A percentile compares a stretch with the other conserved stretches of the same genome.
phyloP scores from a whole-genome alignment of 768 basidiomycete genomes.

The Ephemerocybe angulata region DNA sequence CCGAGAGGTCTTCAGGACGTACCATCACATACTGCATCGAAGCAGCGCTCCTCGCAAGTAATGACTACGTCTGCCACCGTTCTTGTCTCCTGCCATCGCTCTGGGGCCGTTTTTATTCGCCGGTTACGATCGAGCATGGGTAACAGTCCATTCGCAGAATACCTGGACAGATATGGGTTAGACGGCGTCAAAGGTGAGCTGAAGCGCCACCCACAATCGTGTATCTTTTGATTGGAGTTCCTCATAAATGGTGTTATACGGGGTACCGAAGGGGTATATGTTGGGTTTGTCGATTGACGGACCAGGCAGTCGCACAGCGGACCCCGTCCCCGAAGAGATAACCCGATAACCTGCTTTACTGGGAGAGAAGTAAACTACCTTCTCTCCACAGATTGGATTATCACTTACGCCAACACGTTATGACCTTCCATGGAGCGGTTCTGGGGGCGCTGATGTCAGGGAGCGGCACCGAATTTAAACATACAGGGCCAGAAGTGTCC shows the following conservation, averaged over 20 bases:
- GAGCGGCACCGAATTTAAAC: constrained; percentile 1
- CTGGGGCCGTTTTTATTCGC: constrained; percentile 86
- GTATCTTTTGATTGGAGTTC: constrained; percentile 82
- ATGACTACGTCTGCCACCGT: constrained; percentile 94
- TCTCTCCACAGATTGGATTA: neutral
- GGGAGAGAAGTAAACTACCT: constrained; percentile 9
- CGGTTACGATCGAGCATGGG: constrained; percentile 97
- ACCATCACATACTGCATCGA: constrained; percentile 99
- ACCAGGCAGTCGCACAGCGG: constrained; percentile 93
- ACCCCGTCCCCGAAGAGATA: constrained; percentile 93
- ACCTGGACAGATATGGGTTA: constrained; percentile 44
- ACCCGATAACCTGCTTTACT: constrained; percentile 89
- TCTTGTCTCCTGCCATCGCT: constrained; percentile 93
- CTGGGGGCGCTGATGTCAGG: constrained; percentile 36
- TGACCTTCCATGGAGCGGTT: constrained; percentile 99
- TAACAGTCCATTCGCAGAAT: constrained; percentile 88
- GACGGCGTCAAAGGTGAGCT: neutral
- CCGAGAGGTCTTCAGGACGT: constrained; percentile 20
- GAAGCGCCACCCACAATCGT: constrained; percentile 58
- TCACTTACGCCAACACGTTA: constrained; percentile 76
- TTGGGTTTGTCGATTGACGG: constrained; percentile 97
- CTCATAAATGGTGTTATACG: constrained; percentile 93
- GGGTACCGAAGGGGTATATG: constrained; percentile 94
- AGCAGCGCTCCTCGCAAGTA: constrained; percentile 98
- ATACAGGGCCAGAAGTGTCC: constrained; percentile 21